Evolutionary conservation across 306 rosid genomes (phyloP).

Genomic region (Boehmeria nivea): DNA sequence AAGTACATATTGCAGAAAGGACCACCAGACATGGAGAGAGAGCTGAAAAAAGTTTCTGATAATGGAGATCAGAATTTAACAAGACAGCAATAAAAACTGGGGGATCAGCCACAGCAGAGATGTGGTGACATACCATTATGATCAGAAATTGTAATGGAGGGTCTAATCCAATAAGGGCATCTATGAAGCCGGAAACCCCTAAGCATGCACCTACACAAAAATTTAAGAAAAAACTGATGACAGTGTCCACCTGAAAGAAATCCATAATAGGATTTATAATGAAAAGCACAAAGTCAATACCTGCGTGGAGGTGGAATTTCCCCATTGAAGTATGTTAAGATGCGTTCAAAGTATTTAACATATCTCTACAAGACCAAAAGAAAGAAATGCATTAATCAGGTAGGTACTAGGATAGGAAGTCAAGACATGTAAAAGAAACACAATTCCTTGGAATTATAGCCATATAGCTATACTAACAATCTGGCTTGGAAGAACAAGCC

Average conservation of each 20-base stretch:
- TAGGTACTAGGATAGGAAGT: not conserved
- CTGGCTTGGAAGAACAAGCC: constrained; percentile 94
- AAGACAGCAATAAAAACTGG: constrained; percentile 1
- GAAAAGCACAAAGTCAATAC: constrained; percentile 34
- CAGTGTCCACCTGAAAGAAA: constrained; percentile 14
- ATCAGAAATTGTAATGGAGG: constrained; percentile 84
- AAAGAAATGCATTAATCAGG: constrained; percentile 2
- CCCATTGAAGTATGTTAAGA: constrained; percentile 80
- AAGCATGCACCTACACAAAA: constrained; percentile 78
- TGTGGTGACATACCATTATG: constrained; percentile 61
- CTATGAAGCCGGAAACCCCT: constrained; percentile 96
- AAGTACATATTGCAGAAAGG: no score
- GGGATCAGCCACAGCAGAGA: constrained; percentile 11
- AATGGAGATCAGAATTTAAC: no score
- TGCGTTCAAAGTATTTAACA: constrained; percentile 87
- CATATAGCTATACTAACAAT: constrained; percentile 57
- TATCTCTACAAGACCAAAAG: constrained; percentile 53
- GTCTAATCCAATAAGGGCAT: constrained; percentile 99
- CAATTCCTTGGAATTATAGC: constrained; percentile 12
- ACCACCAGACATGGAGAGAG: no score
- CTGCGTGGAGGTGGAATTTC: constrained; percentile 90
- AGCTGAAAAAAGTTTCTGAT: no score
- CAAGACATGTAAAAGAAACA: constrained; percentile 12
- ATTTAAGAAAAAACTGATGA: constrained; percentile 14
- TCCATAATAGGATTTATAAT: constrained; percentile 1